Percentiles rank a stretch among this genome's conserved stretches.
Conservation (phyloP, 108 stramenopile species). For the Cylindrotheca closterium region DNA sequence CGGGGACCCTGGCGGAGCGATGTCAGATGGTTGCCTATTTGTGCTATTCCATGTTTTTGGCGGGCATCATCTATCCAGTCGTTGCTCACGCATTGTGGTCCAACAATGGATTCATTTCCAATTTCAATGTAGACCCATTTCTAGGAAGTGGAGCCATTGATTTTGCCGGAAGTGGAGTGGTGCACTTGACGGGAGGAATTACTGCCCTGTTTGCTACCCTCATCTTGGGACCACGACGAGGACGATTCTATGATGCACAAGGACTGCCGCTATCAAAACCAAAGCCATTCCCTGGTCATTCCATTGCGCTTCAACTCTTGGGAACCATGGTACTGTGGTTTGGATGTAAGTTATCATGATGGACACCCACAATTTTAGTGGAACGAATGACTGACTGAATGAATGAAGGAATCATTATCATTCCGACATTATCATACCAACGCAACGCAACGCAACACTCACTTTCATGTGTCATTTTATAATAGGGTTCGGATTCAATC, state of each 20-base stretch:
- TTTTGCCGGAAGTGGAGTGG: conserved; percentile 91
- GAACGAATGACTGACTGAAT: neutral
- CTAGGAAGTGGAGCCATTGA: conserved; percentile 76
- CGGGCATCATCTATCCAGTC: conserved; percentile 87
- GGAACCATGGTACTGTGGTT: conserved; percentile 92
- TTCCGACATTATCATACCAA: no score
- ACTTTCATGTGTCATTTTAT: neutral
- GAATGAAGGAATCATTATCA: no score
- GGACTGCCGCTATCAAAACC: conserved; percentile 63
- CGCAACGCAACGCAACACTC: neutral
- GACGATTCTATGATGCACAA: conserved; percentile 76
- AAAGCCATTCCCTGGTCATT: conserved; percentile 72
- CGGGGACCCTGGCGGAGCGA: conserved; percentile 93
- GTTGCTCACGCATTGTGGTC: conserved; percentile 86
- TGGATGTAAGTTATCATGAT: conserved; percentile 49
- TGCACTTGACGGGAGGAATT: conserved; percentile 90
- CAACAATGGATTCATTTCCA: conserved; percentile 66
- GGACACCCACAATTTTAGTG: neutral
- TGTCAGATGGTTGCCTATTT: conserved; percentile 89
- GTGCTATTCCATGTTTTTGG: conserved; percentile 69
- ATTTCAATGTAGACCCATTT: conserved; percentile 37
- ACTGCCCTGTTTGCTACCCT: conserved; percentile 78
- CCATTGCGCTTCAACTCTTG: conserved; percentile 62
- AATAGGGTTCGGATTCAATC: conserved; percentile 91
- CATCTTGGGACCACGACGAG: conserved; percentile 83